These are phyloP conservation scores for Coprinopsis marcescibilis DNA, from an alignment of 768 basidiomycete genomes.

Conservation along the genomic window DNA sequence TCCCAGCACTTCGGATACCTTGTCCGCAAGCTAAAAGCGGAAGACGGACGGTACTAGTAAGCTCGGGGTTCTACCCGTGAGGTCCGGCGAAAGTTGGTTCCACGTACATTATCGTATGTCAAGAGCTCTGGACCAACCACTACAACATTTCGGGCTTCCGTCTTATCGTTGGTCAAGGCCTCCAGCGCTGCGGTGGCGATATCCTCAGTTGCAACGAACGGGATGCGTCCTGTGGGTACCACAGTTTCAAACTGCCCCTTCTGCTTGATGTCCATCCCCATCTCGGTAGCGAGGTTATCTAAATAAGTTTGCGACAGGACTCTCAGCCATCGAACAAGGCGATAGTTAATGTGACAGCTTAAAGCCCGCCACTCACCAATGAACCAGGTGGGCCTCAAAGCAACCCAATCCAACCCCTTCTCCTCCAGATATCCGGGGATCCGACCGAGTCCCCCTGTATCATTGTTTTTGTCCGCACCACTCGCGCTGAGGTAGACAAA, in stretches of 20 bases:
- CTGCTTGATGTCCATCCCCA: slow-evolving; percentile 19
- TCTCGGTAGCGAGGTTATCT: slow-evolving; percentile 28
- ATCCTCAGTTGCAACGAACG: slow-evolving; percentile 22
- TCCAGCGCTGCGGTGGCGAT: slow-evolving; percentile 23
- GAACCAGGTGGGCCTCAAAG: slow-evolving; percentile 32
- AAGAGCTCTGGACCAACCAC: slow-evolving; percentile 25
- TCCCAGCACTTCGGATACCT: slow-evolving; percentile 18
- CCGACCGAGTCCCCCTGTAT: slow-evolving; percentile 16
- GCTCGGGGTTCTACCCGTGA: too few relatives aligned
- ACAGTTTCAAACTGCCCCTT: slow-evolving; percentile 22
- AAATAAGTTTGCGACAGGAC: slow-evolving; percentile 1
- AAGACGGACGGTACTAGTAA: neutral
- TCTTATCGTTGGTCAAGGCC: slow-evolving; percentile 17
- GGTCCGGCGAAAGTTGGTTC: too few relatives aligned
- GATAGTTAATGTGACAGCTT: too few relatives aligned
- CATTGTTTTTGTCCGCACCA: neutral
- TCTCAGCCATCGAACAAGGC: neutral
- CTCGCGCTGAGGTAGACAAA: slow-evolving; percentile 23
- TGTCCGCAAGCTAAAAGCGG: slow-evolving; percentile 14
- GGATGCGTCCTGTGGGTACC: slow-evolving; percentile 21
- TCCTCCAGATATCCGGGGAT: slow-evolving; percentile 30
- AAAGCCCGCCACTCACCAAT: slow-evolving; percentile 3
- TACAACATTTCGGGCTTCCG: slow-evolving; percentile 13
- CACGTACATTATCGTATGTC: slow-evolving; percentile 22
- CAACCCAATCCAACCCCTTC: slow-evolving; percentile 27